Evolutionary conservation across 768 basidiomycete genomes (phyloP), one percentile per base, ranked within the genome.

Genomic region (Tylopilus rubrobrunneus): DNA sequence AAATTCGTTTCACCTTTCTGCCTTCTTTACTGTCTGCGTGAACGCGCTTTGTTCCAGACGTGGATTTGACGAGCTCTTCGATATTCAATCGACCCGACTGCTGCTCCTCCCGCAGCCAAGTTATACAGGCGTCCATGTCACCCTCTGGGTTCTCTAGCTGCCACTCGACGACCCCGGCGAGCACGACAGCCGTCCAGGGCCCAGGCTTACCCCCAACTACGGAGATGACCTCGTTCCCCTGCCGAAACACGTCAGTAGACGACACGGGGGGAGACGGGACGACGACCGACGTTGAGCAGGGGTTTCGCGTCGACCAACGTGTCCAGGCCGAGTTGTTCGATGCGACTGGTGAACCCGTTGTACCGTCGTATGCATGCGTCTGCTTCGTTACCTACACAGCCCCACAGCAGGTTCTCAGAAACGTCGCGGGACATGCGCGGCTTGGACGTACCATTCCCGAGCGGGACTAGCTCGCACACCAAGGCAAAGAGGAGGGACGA

Each of bases 151-250:
- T 73, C 34, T 82, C 85, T 7, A 98, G 76, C 62, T 94, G 92
- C 95, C 94, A 98, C 55, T 85, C 81, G 19, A 92, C 64, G 25
- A 98, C 77, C 45, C 76, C 78, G n/a, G 77, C 72, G 19, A 92
- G 74, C 7, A 85, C 77, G 28, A 77, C 71, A 31, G 81, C 80
- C 6, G 85, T 83, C 83, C 92, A 86, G 2, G 83, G 78, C 2
- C 93, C 93, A 2, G 85, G 78, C 56, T 77, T 82, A 17, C 75
- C 75, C 2, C 71, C 78, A 6, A 95, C 73, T 9, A 81, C 66
- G 21, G 69, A 56, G 2, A 79, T 71, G 33, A 93, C 75, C 51
- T 87, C 83, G 28, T 76, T 80, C 1, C 95, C 95, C 95, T 97
- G 60, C 33, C 58, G 49, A 46, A 15, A 39, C 9, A 19, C 17